Conservation (phyloP, 2,329 filamentous ascomycete species). For the Exserohilum turcica region DNA sequence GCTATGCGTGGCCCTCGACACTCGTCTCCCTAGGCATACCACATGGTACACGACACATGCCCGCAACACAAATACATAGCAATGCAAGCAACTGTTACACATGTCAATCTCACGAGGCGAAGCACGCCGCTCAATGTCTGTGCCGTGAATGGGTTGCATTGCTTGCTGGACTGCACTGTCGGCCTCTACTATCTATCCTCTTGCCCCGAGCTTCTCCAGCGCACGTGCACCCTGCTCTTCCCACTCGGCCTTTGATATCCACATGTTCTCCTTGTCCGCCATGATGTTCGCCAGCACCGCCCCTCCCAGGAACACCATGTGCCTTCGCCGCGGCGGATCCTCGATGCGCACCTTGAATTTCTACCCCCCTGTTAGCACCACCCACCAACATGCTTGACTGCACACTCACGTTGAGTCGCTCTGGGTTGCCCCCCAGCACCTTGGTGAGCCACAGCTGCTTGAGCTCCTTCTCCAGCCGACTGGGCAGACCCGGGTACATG, state of each 20-base stretch:
- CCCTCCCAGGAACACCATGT: constrained; percentile 99
- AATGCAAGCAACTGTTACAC: constrained; percentile 3
- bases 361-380: constrained; percentile 48
- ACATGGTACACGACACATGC: neutral
- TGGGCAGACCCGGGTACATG: constrained; percentile 98
- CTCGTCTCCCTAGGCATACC: neutral
- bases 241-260: constrained; percentile 98
- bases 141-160: constrained; percentile 10
- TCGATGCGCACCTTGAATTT: constrained; percentile 99
- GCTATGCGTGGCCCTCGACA: neutral
- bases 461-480: constrained; percentile 93
- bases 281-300: constrained; percentile 98
- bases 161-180: constrained; percentile 17
- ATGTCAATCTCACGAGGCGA: constrained; percentile 1
- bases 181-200: constrained; percentile 56
- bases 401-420: constrained; percentile 72
- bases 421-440: constrained; percentile 87
- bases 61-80: constrained; percentile 1
- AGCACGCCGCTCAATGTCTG: neutral
- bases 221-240: constrained; percentile 84
- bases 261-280: constrained; percentile 99
- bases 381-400: constrained; percentile 6
- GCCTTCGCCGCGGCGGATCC: constrained; percentile 89
- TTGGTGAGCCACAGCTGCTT: constrained; percentile 98
- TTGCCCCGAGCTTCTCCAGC: constrained; percentile 89